Base-by-base conservation (phyloP, 306 rosid species). In the Trifolium pratense region DNA sequence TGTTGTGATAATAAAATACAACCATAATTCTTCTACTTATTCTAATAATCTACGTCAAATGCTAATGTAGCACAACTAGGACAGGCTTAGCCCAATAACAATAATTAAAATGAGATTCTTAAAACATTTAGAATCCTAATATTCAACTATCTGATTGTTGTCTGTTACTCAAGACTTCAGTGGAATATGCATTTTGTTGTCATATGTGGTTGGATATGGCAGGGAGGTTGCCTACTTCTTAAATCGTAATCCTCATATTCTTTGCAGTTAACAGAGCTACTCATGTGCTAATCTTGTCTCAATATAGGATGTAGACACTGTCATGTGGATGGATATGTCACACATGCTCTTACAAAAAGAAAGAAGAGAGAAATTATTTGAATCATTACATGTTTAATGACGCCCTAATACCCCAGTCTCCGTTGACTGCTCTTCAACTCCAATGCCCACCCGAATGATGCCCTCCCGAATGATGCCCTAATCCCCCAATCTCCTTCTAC, bases 101-200 rank as follows among this genome's bases (percentile, higher is more conserved):
- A 23, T 61, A 61, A 78, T 52, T 58, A 12, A 43, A 62, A 52
- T 29, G 52, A 57, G 31, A 32, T 31, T 58, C 20, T 31, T 45
- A 39, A 55, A 40, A 65, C 55, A 39, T 65, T n/a, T 36, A n/a
- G 42, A 64, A 75, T 65, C 42, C 57, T 37, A 51, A 48, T 48
- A 48, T n/a, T 48, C 55, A 7, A 5, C 55, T 12, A 29, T 61
- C 36, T 31, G 61, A 62, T 16, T 5, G 62, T 31, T 64, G 31
- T 62, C 32, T 29, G 32, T 29, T 29, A 29, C 23, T 13, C 61
- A 45, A 72, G 42, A 72, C 4, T 72, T 77, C 39, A 68, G 66
- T 67, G 58, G 63, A 66, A 21, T 45, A 46, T 73, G 68, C 45
- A 43, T 46, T 71, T 71, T 53, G 34, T 63, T 42, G 37, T 57